A percentile compares a stretch with the other conserved stretches of the same genome.
phyloP scores from a whole-genome alignment of 2,329 filamentous ascomycete species.

The Aspergillus costaricaensis region DNA sequence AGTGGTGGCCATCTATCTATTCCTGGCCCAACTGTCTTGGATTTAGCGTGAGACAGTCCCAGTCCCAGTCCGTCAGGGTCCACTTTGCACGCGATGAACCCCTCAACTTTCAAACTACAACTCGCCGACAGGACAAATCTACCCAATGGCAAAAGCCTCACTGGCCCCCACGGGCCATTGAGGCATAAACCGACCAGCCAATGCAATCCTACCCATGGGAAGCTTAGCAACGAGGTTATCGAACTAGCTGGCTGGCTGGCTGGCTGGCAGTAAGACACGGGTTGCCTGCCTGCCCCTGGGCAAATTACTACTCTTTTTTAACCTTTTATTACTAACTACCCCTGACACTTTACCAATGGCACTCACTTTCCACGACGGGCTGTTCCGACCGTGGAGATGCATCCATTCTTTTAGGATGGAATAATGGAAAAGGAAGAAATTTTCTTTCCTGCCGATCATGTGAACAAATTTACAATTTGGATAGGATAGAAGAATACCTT shows the following conservation, averaged over 20 bases:
- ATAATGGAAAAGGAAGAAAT: background rate
- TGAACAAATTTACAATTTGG: too few relatives aligned
- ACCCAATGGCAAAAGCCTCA: constrained; percentile 2
- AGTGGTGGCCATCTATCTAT: background rate
- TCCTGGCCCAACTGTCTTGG: background rate
- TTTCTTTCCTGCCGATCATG: background rate
- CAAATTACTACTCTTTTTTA: background rate
- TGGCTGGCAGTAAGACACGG: background rate
- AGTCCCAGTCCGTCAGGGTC: background rate
- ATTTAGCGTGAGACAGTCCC: constrained; percentile 1
- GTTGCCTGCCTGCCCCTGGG: background rate
- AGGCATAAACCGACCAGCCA: background rate
- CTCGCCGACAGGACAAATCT: background rate
- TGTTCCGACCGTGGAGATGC: background rate
- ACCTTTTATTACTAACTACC: background rate
- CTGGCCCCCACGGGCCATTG: constrained; percentile 9
- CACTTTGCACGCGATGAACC: constrained; percentile 1
- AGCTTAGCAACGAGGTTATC: constrained; percentile 10
- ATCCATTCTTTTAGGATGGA: background rate
- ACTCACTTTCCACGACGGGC: background rate
- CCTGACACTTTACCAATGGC: background rate
- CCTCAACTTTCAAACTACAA: too few relatives aligned
- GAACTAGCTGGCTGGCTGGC: background rate
- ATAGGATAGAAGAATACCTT: background rate
- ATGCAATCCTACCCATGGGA: constrained; percentile 2